These are phyloP conservation scores for Arxiozyma slooffiae DNA, from an alignment of 1,139 yeast species.

Conservation along the genomic window DNA sequence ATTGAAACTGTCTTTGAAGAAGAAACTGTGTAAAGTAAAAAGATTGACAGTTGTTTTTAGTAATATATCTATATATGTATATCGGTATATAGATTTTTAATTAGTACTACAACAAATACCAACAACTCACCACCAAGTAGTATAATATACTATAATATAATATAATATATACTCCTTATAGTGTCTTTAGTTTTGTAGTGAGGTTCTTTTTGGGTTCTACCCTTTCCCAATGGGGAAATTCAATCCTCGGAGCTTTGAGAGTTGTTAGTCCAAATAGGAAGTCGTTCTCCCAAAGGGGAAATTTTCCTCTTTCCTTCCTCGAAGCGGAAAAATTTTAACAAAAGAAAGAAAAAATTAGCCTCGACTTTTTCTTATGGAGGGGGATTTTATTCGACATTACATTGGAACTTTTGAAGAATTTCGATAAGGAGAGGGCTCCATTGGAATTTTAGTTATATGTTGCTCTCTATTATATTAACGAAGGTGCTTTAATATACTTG, in stretches of 20 bases:
- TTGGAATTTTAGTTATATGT: no score
- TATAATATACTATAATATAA: no score
- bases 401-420: not conserved
- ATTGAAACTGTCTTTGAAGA: conserved; percentile 96
- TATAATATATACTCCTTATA: no score
- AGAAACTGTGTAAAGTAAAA: conserved; percentile 41
- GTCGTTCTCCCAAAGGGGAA: not conserved
- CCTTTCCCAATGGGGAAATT: not conserved
- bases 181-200: not conserved
- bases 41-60: not conserved
- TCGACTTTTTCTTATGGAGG: not conserved
- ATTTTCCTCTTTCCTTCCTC: not conserved
- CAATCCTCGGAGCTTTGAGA: not conserved
- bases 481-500: no score
- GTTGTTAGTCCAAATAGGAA: not conserved
- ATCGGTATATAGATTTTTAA: not conserved
- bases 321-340: not conserved
- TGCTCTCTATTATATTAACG: no score
- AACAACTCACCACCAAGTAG: not conserved
- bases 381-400: not conserved
- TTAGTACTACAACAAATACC: not conserved
- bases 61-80: no score
- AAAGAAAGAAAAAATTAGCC: no score
- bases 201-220: not conserved
- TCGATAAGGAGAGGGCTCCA: no score